A percentile compares a stretch with the other conserved stretches of the same genome.
Evolutionary conservation across 352 stramenopile species (phyloP).

Genomic region (Phytophthora nicotianae): DNA sequence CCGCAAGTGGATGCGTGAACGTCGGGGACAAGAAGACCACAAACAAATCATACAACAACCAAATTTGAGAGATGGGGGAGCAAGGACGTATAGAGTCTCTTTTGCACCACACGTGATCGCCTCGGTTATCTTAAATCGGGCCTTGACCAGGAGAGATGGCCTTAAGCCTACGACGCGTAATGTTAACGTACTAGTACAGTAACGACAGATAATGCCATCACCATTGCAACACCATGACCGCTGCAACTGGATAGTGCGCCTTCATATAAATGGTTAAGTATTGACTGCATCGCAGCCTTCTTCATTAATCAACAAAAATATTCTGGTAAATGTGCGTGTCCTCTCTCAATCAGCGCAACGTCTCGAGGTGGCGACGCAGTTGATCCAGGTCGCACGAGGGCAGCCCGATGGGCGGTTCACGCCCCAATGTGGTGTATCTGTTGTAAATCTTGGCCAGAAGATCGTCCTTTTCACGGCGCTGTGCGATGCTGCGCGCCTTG

Average conservation of each 20-base stretch:
- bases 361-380: slow-evolving; percentile 78
- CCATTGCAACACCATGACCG: slow-evolving; percentile 5
- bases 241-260: slow-evolving; percentile 1
- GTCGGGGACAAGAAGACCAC: slow-evolving; percentile 27
- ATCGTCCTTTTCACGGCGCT: slow-evolving; percentile 85
- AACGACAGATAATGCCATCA: no score
- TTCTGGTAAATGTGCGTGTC: not conserved
- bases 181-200: not conserved
- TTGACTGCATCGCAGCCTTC: slow-evolving; percentile 1
- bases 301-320: slow-evolving; percentile 19
- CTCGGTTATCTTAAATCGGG: no score
- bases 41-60: slow-evolving; percentile 42
- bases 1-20: slow-evolving; percentile 15
- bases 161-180: no score
- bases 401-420: slow-evolving; percentile 82
- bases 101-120: not conserved
- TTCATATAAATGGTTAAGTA: slow-evolving; percentile 1
- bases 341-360: slow-evolving; percentile 42
- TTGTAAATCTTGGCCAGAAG: slow-evolving; percentile 84
- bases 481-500: slow-evolving; percentile 64
- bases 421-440: slow-evolving; percentile 72
- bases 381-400: slow-evolving; percentile 80
- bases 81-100: slow-evolving; percentile 6
- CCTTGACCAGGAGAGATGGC: no score
- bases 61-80: slow-evolving; percentile 31